These are phyloP conservation scores for Metarhizium humberi DNA, from an alignment of 2,329 filamentous ascomycete genomes.

Conservation along the genomic window DNA sequence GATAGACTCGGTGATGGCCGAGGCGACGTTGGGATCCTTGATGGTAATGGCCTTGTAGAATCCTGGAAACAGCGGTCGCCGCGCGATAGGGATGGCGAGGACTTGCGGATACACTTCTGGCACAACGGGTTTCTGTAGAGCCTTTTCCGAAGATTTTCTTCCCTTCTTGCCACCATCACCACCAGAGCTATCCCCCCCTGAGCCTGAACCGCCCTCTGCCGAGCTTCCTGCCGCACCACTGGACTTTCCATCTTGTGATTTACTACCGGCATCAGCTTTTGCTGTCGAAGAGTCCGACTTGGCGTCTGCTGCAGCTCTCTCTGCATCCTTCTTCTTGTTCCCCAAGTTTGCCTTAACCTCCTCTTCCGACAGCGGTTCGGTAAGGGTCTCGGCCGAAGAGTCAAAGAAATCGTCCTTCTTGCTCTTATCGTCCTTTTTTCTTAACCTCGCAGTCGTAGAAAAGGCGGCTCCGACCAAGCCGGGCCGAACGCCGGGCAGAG, in stretches of 20 bases:
- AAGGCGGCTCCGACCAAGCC: slow-evolving; percentile 22
- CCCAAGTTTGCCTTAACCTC: slow-evolving; percentile 42
- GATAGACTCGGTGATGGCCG: slow-evolving; percentile 91
- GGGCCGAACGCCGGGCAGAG: slow-evolving; percentile 19
- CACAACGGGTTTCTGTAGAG: slow-evolving; percentile 77
- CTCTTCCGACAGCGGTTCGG: slow-evolving; percentile 42
- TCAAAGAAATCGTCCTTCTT: slow-evolving; percentile 43
- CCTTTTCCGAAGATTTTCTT: slow-evolving; percentile 61
- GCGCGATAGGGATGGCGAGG: slow-evolving; percentile 91
- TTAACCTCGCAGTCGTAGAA: slow-evolving; percentile 24
- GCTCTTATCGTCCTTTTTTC: slow-evolving; percentile 27
- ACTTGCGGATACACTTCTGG: slow-evolving; percentile 97
- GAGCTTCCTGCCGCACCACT: slow-evolving; percentile 32
- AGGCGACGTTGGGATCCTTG: slow-evolving; percentile 80
- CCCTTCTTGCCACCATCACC: slow-evolving; percentile 62
- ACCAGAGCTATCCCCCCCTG: slow-evolving; percentile 44
- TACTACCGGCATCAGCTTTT: slow-evolving; percentile 29
- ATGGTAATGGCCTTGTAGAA: slow-evolving; percentile 99
- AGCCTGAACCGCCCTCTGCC: slow-evolving; percentile 39
- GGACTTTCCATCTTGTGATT: slow-evolving; percentile 43
- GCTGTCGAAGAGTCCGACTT: slow-evolving; percentile 35
- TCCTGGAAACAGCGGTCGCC: slow-evolving; percentile 87
- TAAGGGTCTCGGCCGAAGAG: slow-evolving; percentile 28
- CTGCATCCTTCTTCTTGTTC: slow-evolving; percentile 31
- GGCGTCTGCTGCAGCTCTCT: slow-evolving; percentile 38